phyloP scores from a whole-genome alignment of 2,329 filamentous ascomycete species.

The Neopestalotiopsis sp. region DNA sequence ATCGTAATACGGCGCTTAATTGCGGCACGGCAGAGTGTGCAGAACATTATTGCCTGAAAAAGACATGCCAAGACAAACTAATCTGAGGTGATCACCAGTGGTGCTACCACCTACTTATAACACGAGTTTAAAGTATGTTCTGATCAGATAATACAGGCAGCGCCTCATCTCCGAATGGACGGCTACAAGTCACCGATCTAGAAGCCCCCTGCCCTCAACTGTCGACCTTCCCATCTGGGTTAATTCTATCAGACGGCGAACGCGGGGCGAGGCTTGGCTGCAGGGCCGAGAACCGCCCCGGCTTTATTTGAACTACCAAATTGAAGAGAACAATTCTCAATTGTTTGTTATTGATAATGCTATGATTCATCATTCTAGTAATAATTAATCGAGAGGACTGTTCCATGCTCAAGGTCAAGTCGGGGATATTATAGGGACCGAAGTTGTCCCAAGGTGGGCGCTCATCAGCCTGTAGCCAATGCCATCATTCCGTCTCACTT shows the following conservation, averaged over 20 bases:
- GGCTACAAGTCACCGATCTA: not conserved
- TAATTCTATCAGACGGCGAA: no score
- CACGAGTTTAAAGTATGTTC: no score
- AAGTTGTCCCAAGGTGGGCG: not conserved
- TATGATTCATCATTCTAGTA: not conserved
- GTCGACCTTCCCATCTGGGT: constrained; percentile 12
- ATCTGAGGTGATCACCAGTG: not conserved
- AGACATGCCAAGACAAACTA: constrained; percentile 12
- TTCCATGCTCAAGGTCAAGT: not conserved
- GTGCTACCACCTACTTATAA: constrained; percentile 15
- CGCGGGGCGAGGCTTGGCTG: not conserved
- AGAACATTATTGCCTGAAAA: constrained; percentile 3
- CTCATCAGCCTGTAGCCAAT: not conserved
- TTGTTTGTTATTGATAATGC: not conserved
- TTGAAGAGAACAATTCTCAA: not conserved
- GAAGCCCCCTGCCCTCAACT: not conserved
- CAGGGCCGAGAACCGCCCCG: not conserved
- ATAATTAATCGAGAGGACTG: not conserved
- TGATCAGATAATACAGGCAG: not conserved
- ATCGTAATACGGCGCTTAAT: not conserved
- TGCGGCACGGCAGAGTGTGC: not conserved
- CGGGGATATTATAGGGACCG: not conserved
- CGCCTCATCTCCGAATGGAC: constrained; percentile 10
- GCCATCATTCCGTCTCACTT: no score
- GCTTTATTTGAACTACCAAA: not conserved